These are phyloP conservation scores for Neopestalotiopsis sp. DNA, from an alignment of 2,329 filamentous ascomycete species.

Conservation along the genomic window DNA sequence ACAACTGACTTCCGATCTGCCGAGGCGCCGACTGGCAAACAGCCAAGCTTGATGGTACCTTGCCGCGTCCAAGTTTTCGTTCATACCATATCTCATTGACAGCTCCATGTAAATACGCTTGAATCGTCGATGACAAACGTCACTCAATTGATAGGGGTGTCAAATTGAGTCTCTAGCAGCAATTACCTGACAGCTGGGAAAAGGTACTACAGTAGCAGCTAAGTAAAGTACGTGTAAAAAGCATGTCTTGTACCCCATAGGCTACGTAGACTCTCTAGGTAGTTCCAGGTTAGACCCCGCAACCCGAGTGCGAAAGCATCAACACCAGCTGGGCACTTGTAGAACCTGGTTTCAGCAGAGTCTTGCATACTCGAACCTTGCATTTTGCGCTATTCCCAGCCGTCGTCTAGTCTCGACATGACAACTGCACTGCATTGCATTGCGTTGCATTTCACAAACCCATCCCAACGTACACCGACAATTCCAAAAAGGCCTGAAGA, in stretches of 20 bases:
- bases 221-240: neutral
- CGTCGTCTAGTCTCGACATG: neutral
- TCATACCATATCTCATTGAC: neutral
- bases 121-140: neutral
- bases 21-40: neutral
- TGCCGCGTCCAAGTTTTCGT: neutral
- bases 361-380: slow-evolving; percentile 2
- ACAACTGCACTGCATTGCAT: neutral
- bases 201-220: neutral
- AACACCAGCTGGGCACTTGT: neutral
- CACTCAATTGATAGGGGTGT: neutral
- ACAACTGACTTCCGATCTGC: slow-evolving; percentile 1
- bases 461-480: neutral
- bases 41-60: neutral
- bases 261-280: neutral
- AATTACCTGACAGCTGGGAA: neutral
- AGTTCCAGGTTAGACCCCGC: neutral
- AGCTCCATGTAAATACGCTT: too few species aligned
- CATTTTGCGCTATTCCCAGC: neutral
- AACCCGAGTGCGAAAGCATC: neutral
- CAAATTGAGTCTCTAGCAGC: neutral
- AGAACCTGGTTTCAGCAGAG: slow-evolving; percentile 1
- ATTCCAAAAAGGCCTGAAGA: neutral
- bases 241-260: neutral
- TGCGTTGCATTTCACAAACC: neutral